These are phyloP conservation scores for Terfezia boudieri DNA, from an alignment of 495 filamentous ascomycete species.

Conservation along the genomic window DNA sequence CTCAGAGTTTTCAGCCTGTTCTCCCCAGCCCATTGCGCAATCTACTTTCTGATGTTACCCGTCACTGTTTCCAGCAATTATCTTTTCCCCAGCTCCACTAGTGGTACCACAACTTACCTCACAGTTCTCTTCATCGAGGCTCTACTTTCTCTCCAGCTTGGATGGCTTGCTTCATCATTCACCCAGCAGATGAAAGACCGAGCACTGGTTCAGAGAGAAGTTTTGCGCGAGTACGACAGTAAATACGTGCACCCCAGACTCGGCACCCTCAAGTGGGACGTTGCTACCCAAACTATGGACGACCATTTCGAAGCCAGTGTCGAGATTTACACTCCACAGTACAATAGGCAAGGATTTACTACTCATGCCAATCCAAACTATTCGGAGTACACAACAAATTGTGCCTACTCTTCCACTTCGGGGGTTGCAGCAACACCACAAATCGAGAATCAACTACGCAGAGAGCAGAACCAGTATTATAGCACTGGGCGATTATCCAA, in stretches of 20 bases:
- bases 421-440: neutral
- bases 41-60: constrained; percentile 75
- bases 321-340: constrained; percentile 50
- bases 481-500: neutral
- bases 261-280: constrained; percentile 59
- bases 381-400: constrained; percentile 31
- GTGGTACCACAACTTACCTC: constrained; percentile 64
- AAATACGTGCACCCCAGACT: constrained; percentile 88
- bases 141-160: constrained; percentile 57
- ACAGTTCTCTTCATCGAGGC: constrained; percentile 48
- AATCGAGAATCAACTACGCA: constrained; percentile 3
- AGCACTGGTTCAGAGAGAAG: constrained; percentile 65
- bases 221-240: constrained; percentile 83
- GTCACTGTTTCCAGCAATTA: constrained; percentile 40
- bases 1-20: constrained; percentile 73
- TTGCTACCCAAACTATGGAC: constrained; percentile 21
- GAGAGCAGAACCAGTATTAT: neutral
- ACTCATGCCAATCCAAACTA: constrained; percentile 83
- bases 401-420: neutral
- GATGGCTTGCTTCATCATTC: constrained; percentile 44
- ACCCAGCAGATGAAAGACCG: constrained; percentile 69
- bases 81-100: constrained; percentile 34
- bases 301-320: constrained; percentile 26
- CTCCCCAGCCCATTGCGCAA: constrained; percentile 71
- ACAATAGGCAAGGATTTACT: constrained; percentile 60